These are phyloP conservation scores for Beauveria medogensis DNA, from an alignment of 2,329 filamentous ascomycete genomes.

Conservation along the genomic window DNA sequence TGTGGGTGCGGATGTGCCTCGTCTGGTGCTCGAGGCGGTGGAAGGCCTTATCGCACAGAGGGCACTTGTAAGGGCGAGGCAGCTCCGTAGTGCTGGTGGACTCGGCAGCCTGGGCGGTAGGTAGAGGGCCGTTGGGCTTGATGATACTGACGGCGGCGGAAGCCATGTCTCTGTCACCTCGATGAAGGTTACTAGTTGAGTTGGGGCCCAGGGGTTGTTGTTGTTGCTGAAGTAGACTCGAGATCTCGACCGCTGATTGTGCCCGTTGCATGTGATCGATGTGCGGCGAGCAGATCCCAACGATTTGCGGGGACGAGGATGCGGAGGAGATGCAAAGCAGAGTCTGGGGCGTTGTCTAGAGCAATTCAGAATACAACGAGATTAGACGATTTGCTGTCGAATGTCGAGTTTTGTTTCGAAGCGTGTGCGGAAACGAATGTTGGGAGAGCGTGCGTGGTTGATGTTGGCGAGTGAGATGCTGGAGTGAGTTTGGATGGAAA, in stretches of 20 bases:
- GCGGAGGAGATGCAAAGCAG: neutral
- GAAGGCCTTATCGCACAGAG: slow-evolving; percentile 96
- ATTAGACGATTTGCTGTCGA: neutral
- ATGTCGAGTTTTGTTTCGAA: neutral
- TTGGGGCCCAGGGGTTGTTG: slow-evolving; percentile 17
- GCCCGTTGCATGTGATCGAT: slow-evolving; percentile 66
- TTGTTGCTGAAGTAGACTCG: slow-evolving; percentile 62
- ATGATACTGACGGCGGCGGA: slow-evolving; percentile 45
- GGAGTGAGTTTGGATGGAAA: slow-evolving; percentile 13
- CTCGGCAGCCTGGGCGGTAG: slow-evolving; percentile 53
- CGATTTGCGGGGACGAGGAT: neutral
- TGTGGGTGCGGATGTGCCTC: slow-evolving; percentile 89
- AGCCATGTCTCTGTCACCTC: slow-evolving; percentile 38
- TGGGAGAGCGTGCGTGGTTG: neutral
- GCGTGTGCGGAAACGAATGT: slow-evolving; percentile 4
- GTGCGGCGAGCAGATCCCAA: slow-evolving; percentile 13
- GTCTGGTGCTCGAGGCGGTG: slow-evolving; percentile 94
- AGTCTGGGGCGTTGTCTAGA: neutral
- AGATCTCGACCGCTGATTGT: slow-evolving; percentile 66
- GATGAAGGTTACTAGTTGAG: slow-evolving; percentile 20
- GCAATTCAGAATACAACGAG: neutral
- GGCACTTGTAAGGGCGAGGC: slow-evolving; percentile 95
- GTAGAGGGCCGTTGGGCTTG: slow-evolving; percentile 55
- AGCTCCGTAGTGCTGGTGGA: slow-evolving; percentile 53
- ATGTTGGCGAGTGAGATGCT: slow-evolving; percentile 1